Evolutionary conservation across 441 rosid genomes (phyloP), one percentile per base, ranked within the genome.

Genomic region (Hypseocharis bilobata): DNA sequence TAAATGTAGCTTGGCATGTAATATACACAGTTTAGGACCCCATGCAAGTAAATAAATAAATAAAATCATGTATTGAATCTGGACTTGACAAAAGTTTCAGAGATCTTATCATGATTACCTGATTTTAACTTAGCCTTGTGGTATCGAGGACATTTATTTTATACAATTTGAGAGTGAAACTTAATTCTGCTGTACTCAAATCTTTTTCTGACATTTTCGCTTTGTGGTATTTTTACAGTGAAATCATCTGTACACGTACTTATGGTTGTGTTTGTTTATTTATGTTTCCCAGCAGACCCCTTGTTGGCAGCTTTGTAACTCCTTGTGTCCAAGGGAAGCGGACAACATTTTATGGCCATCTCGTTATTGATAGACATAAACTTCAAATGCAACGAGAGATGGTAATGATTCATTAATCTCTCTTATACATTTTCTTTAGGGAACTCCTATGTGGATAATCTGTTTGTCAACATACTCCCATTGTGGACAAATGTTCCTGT

Each of bases 301-400:
- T 94, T 74, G 78, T 94, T 64, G 96, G 86, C 64, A 72, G 83
- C 64, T 28, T 80, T 63, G 83, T 80, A 19, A 71, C 77, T 76
- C 77, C 80, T 70, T 77, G 72, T 78, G 83, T 82, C 44, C 76
- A 68, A 14, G 82, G 72, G 70, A 86, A 83, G 82, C 83, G 70
- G 30, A 61, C 81, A 25, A 54, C 78, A 26, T 89, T 81, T 75
- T 40, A 65, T 1, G 99, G 99, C 70, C 96, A 94, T 82, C 75
- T 89, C 62, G 66, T 56, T 40, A 72, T 83, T 64, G 82, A 69
- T 65, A 81, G 76, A 72, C 69, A 69, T 54, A 82, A 76, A 76
- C 72, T 47, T 60, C 85, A 80, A 63, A 70, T 49, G 82, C 85
- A 75, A 62, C 86, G 87, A 27, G 90, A 78, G 66, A 82, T 71